Conservation (phyloP, 1,139 yeast species). For the Candida albicans region DNA sequence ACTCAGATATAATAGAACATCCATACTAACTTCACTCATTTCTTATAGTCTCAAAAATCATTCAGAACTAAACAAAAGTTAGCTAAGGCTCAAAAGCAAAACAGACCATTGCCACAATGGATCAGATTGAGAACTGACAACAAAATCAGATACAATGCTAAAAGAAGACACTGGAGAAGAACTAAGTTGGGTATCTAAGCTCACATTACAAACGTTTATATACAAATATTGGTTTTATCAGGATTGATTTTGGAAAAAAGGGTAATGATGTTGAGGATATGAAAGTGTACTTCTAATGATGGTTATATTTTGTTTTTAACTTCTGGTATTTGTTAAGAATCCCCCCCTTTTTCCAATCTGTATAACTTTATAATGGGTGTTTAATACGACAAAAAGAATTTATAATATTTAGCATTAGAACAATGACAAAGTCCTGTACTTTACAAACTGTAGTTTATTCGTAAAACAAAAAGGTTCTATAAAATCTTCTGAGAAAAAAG, state of each 20-base stretch:
- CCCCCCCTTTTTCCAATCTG: background rate
- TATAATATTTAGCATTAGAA: background rate
- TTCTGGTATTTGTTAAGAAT: background rate
- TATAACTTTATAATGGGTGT: background rate
- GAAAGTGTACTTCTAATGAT: background rate
- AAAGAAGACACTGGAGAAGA: conserved; percentile 99
- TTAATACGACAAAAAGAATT: background rate
- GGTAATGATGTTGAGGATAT: background rate
- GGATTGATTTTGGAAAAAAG: conserved; percentile 2
- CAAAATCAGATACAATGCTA: conserved; percentile 98
- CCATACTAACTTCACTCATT: conserved; percentile 21
- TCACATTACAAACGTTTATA: conserved; percentile 8
- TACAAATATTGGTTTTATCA: conserved; percentile 4
- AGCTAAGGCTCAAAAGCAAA: conserved; percentile 98
- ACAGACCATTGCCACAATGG: conserved; percentile 99
- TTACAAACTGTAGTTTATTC: too few relatives aligned
- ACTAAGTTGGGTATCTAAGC: conserved; percentile 96
- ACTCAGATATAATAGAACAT: too few relatives aligned
- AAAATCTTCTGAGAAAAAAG: too few relatives aligned
- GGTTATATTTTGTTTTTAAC: background rate
- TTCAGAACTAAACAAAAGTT: conserved; percentile 98
- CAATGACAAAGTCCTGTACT: too few relatives aligned
- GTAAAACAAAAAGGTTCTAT: too few relatives aligned
- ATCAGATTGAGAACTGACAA: conserved; percentile 98
- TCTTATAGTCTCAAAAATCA: conserved; percentile 83